phyloP scores from a whole-genome alignment of 495 filamentous ascomycete genomes.

The Xylaria curta region DNA sequence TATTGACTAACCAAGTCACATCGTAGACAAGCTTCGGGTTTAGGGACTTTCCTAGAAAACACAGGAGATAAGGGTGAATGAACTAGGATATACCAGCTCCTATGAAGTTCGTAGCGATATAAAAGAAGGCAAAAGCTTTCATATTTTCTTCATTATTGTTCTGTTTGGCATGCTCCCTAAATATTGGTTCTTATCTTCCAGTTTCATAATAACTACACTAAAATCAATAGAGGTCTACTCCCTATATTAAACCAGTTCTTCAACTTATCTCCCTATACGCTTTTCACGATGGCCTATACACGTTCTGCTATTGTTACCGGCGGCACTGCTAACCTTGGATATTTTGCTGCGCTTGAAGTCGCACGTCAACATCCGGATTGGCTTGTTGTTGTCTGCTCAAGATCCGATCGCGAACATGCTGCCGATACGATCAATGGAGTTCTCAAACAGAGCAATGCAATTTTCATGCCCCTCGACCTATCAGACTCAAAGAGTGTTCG shows the following conservation, averaged over 20 bases:
- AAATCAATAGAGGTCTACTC: neutral
- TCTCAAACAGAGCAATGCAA: slow-evolving; percentile 46
- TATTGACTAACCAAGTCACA: neutral
- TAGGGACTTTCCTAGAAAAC: neutral
- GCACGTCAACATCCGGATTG: slow-evolving; percentile 49
- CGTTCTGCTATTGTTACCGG: slow-evolving; percentile 58
- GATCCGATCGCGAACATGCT: slow-evolving; percentile 46
- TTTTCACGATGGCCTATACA: slow-evolving; percentile 28
- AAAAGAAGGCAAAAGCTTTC: neutral
- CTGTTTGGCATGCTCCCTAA: neutral
- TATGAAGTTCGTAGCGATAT: neutral
- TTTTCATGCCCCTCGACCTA: slow-evolving; percentile 51
- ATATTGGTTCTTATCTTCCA: neutral
- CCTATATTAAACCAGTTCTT: neutral
- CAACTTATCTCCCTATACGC: no score
- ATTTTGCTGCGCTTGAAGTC: slow-evolving; percentile 52
- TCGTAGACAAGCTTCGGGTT: neutral
- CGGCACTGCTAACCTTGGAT: slow-evolving; percentile 55
- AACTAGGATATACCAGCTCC: neutral
- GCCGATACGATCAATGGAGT: slow-evolving; percentile 48
- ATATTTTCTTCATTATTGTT: neutral
- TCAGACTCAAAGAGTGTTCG: slow-evolving; percentile 45
- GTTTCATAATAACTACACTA: neutral
- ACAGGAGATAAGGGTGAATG: neutral
- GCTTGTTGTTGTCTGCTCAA: slow-evolving; percentile 51